Conservation (phyloP, 2,329 filamentous ascomycete species). For the Dryadomyces quercivorus region DNA sequence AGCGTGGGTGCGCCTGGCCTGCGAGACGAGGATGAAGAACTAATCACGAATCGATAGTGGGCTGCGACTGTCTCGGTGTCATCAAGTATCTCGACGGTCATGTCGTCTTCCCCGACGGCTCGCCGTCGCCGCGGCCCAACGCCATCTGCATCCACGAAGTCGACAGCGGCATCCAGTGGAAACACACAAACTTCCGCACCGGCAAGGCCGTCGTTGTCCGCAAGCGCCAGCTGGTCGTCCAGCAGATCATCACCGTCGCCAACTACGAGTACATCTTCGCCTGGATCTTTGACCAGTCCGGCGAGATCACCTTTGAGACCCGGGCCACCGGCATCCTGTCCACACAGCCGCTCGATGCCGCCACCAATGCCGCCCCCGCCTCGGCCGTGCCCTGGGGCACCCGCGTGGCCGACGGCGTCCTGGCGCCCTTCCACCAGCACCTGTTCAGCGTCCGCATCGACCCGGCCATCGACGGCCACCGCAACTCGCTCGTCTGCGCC, state of each 20-base stretch:
- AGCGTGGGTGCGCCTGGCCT: conserved; percentile 18
- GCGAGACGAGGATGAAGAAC: no score
- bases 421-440: conserved; percentile 60
- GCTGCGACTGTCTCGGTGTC: conserved; percentile 57
- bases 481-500: conserved; percentile 35
- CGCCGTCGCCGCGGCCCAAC: conserved; percentile 30
- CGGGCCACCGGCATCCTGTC: conserved; percentile 55
- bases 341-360: conserved; percentile 44
- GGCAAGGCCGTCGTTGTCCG: conserved; percentile 46
- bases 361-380: conserved; percentile 26
- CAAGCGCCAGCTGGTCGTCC: conserved; percentile 49
- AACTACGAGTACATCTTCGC: conserved; percentile 55
- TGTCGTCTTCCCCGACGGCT: conserved; percentile 39
- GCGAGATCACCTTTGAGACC: conserved; percentile 46
- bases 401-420: conserved; percentile 47
- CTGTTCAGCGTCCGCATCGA: conserved; percentile 55
- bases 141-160: conserved; percentile 58
- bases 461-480: conserved; percentile 45
- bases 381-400: conserved; percentile 36
- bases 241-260: conserved; percentile 55
- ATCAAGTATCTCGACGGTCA: conserved; percentile 49
- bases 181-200: conserved; percentile 56
- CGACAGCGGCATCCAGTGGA: conserved; percentile 58
- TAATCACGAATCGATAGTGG: conserved; percentile 16
- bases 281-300: conserved; percentile 47